Evolutionary conservation across 768 basidiomycete species (phyloP), one percentile per base, ranked within the genome.

Genomic region (Leccinum subgranulosum): DNA sequence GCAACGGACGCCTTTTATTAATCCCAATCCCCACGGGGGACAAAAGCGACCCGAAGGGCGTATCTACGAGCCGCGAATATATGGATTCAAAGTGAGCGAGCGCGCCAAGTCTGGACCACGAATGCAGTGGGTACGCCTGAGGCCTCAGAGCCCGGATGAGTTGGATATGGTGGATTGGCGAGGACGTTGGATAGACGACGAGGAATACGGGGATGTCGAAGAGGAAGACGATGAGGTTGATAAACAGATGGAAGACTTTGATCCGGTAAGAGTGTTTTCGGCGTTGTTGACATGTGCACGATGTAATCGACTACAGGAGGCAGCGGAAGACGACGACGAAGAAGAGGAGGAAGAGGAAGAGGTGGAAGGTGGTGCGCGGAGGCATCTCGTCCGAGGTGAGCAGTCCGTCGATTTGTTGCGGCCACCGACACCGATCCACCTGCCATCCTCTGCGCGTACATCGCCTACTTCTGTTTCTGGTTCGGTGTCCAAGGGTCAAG

Each of bases 71-170:
- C 92, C 95, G 6, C 83, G 89, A 72, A 96, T 99, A 68, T 98
- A 98, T 65, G 97, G 97, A 0, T 99, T 99, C 81, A 92, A 89
- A 74, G 96, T 99, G 27, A 94, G 89, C 69, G 97, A 99, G 72
- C 80, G 92, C 52, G 94, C 97, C 11, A 90, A 93, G 72, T 91
- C 85, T 65, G 97, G 97, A 5, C 97, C 97, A 14, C 81, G 97
- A 57, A 98, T 99, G 95, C 87, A 88, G 67, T 99, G 97, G 97
- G 73, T 98, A 72, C 81, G 97, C 54, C 72, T 94, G 72, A 79
- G 96, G 57, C 96, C 96, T 31, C 86, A 89, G 70, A 85, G 79
- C 57, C 81, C 86, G 2, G 82, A 83, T 54, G 92, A 95, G 65
- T 73, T 98, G 65, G 92, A 94, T 64, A 77, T 81, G 66, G 94